Percentiles rank a stretch among this genome's conserved stretches.
phyloP scores from a whole-genome alignment of 352 stramenopile species.

The Phytophthora hibernalis region DNA sequence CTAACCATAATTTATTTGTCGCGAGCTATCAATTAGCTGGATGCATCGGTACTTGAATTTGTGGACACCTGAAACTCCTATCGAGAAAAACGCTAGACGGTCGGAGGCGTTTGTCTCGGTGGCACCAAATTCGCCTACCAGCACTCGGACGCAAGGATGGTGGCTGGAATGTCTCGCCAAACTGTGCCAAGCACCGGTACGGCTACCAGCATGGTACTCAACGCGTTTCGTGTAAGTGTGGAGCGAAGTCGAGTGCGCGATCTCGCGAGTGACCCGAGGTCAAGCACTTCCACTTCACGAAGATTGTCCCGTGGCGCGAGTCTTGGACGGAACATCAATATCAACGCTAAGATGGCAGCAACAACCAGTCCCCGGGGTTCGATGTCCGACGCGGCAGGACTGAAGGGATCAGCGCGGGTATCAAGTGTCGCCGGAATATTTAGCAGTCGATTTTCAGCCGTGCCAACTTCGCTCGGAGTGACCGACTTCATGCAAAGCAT shows the following conservation, averaged over 20 bases:
- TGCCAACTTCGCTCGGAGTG: conserved; percentile 3
- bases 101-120: background rate
- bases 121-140: conserved; percentile 3
- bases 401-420: conserved; percentile 9
- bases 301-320: conserved; percentile 17
- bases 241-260: conserved; percentile 45
- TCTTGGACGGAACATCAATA: conserved; percentile 19
- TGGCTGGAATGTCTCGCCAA: conserved; percentile 7
- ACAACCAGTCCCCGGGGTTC: conserved; percentile 3
- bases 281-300: conserved; percentile 16
- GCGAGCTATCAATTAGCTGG: background rate
- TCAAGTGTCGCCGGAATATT: conserved; percentile 11
- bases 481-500: conserved; percentile 49
- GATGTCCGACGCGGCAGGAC: conserved; percentile 4
- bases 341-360: conserved; percentile 14
- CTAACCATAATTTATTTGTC: conserved; percentile 18
- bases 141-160: conserved; percentile 4
- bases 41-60: background rate
- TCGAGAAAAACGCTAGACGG: background rate
- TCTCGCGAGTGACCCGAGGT: conserved; percentile 21
- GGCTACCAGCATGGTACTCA: conserved; percentile 45
- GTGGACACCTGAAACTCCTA: conserved; percentile 6
- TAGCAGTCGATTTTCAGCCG: conserved; percentile 8
- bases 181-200: conserved; percentile 26
- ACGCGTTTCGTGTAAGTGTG: conserved; percentile 42